These are phyloP conservation scores for Loxodes magnus DNA, from an alignment of 73 alveolate species.

Conservation along the genomic window DNA sequence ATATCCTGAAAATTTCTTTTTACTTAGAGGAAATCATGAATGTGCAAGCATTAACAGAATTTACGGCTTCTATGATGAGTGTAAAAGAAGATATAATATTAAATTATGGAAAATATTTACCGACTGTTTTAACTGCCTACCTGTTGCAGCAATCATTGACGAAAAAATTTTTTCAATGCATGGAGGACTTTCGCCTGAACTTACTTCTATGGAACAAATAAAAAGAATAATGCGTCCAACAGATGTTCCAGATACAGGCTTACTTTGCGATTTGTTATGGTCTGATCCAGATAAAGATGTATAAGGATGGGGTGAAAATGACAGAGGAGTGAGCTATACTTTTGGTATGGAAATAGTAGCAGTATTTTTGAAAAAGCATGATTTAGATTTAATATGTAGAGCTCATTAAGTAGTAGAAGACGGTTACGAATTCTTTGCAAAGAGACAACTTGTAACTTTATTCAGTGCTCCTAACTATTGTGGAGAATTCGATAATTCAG, in stretches of 20 bases:
- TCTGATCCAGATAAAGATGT: conserved; percentile 92
- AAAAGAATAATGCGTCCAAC: conserved; percentile 94
- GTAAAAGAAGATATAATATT: conserved; percentile 59
- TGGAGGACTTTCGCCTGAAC: conserved; percentile 97
- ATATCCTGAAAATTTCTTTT: conserved; percentile 63
- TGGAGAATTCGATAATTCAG: conserved; percentile 95
- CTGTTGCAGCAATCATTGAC: conserved; percentile 95
- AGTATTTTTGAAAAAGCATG: conserved; percentile 73
- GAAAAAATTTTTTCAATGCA: conserved; percentile 98
- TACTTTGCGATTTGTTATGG: conserved; percentile 97
- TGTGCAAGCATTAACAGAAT: conserved; percentile 94
- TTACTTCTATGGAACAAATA: conserved; percentile 77
- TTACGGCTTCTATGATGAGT: conserved; percentile 98
- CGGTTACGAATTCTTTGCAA: conserved; percentile 93
- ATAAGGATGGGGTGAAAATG: conserved; percentile 92
- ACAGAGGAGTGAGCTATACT: conserved; percentile 86
- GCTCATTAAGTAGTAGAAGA: conserved; percentile 96
- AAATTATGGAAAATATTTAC: conserved; percentile 97
- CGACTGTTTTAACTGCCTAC: conserved; percentile 98
- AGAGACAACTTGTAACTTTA: conserved; percentile 85
- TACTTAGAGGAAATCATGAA: conserved; percentile 85
- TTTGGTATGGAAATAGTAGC: conserved; percentile 78
- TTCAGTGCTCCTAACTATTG: conserved; percentile 93
- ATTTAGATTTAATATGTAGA: conserved; percentile 87
- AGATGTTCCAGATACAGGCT: conserved; percentile 98